Percentiles rank a stretch among this genome's conserved stretches.
phyloP scores from a whole-genome alignment of 1,284 basidiomycete species.

The Cryptococcus sp. region DNA sequence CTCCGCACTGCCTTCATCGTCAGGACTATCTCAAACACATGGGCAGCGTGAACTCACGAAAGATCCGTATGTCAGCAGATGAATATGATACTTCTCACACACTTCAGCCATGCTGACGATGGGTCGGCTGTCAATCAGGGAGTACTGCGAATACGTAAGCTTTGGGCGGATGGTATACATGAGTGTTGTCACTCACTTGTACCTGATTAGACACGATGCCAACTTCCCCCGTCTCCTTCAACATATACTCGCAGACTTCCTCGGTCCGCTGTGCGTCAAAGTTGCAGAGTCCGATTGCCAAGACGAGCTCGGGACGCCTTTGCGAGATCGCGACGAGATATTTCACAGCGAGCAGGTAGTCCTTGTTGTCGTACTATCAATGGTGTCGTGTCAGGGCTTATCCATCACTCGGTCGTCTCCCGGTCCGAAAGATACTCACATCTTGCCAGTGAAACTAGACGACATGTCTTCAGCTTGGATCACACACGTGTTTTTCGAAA shows the following conservation, averaged over 20 bases:
- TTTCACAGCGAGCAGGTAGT: conserved; percentile 22
- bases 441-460: too few species aligned
- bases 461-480: too few species aligned
- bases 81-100: conserved; percentile 69
- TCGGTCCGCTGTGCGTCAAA: conserved; percentile 72
- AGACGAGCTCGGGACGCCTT: conserved; percentile 59
- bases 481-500: too few species aligned
- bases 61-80: conserved; percentile 76
- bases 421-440: not conserved
- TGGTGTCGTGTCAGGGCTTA: conserved; percentile 54
- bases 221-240: conserved; percentile 51
- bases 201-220: conserved; percentile 77
- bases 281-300: conserved; percentile 72
- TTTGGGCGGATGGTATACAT: too few species aligned
- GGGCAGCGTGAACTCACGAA: conserved; percentile 63
- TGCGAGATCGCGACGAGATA: conserved; percentile 48
- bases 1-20: conserved; percentile 64
- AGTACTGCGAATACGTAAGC: conserved; percentile 62
- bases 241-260: conserved; percentile 70
- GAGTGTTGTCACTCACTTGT: conserved; percentile 59
- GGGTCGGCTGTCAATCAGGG: conserved; percentile 72
- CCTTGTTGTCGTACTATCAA: conserved; percentile 49
- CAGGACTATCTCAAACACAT: too few species aligned
- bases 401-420: conserved; percentile 56
- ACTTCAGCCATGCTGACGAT: conserved; percentile 73